Evolutionary conservation across 208 protist genomes (phyloP), one percentile per base, ranked within the genome.

Genomic region (Acanthamoeba sp.): DNA sequence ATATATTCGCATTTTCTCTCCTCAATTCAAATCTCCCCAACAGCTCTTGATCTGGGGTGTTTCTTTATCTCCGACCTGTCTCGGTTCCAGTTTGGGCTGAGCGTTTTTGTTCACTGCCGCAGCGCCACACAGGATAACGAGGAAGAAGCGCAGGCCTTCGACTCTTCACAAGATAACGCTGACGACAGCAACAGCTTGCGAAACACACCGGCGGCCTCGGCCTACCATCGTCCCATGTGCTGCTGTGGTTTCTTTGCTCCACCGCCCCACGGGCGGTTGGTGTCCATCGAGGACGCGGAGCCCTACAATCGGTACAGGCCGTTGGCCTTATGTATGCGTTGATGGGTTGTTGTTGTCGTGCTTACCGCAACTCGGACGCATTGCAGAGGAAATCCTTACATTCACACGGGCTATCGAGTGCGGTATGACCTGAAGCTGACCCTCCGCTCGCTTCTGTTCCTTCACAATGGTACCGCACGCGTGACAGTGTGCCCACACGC

Each of bases 391-490:
- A 92, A 92, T 50, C 57, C 34, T 27, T 92, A 92, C 87, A 76
- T 92, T 32, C 64, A 50, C 59, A 69, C 55, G n/a, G 87, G 87
- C 55, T 92, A 92, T 52, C 55, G 87, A 34, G 64, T 92, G 34
- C 27, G 45, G 24, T 92, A 78, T 42, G 34, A n/a, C 59, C 36
- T 92, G 24, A 50, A 32, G 87, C 59, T 78, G 6, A 76, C 87
- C 0, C 87, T 92, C 4, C 87, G 62, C 36, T 59, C 40, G 10
- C 50, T 92, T 52, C n/a, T 92, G 18, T 92, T 66, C 87, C 24
- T 92, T 9, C 87, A 92, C 87, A 92, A 92, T 18, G 87, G 87
- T 92, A 89, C 45, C 38, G 14, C 24, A 32, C 69, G 36, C 69
- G 32, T 3, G 32, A 5, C 10, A 12, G 69, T 27, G 36, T 16